Evolutionary conservation across 495 filamentous ascomycete genomes (phyloP).

Genomic region (Cercophora samala): DNA sequence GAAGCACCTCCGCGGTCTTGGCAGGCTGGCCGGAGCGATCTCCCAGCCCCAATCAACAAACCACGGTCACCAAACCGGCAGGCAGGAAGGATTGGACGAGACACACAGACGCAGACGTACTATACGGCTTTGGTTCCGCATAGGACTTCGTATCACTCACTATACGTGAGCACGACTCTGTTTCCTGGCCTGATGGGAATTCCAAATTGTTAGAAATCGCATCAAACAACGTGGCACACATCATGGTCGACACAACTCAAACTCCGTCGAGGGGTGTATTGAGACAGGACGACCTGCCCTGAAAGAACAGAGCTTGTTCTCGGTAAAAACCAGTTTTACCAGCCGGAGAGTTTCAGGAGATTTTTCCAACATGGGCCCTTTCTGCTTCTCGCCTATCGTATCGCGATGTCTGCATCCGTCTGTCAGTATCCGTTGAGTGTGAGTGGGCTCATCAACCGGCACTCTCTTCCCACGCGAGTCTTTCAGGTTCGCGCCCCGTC

Average conservation of each 20-base stretch:
- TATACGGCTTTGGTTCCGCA: not conserved
- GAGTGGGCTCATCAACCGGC: too few relatives aligned
- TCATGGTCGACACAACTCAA: not conserved
- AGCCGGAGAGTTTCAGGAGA: not conserved
- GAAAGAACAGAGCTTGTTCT: not conserved
- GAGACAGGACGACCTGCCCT: not conserved
- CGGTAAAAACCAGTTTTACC: not conserved
- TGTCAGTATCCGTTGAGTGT: too few relatives aligned
- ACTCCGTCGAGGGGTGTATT: not conserved
- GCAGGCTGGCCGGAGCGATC: not conserved
- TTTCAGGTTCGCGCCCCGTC: not conserved
- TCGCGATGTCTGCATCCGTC: not conserved
- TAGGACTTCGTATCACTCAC: not conserved
- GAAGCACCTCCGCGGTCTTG: not conserved
- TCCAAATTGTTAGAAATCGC: not conserved
- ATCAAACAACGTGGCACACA: not conserved
- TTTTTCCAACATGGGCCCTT: not conserved
- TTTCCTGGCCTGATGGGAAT: not conserved
- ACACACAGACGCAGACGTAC: not conserved
- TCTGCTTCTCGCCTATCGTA: not conserved
- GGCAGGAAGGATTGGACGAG: not conserved
- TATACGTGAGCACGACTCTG: not conserved
- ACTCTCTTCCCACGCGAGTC: not conserved
- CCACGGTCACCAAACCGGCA: not conserved
- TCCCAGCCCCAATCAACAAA: not conserved